phyloP scores from a whole-genome alignment of 2,329 filamentous ascomycete genomes.

The Alternaria rosae region DNA sequence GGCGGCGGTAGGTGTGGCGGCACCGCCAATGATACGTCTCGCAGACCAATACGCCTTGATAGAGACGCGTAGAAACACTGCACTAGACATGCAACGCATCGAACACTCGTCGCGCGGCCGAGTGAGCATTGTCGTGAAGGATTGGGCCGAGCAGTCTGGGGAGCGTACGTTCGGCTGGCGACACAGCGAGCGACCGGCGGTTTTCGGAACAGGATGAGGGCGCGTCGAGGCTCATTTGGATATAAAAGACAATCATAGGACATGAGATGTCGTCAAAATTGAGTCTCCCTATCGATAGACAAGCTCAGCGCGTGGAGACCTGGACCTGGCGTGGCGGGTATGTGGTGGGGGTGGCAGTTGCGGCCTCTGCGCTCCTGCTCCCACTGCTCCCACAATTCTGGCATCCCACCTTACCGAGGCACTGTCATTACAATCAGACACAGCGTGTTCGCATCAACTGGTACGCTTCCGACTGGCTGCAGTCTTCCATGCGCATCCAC shows the following conservation, averaged over 20 bases:
- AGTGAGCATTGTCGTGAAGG: slow-evolving; percentile 4
- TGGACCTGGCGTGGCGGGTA: slow-evolving; percentile 16
- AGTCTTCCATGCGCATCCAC: neutral
- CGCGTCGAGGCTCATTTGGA: neutral
- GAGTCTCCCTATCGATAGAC: slow-evolving; percentile 26
- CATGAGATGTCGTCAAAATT: slow-evolving; percentile 28
- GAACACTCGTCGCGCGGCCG: slow-evolving; percentile 3
- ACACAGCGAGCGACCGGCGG: slow-evolving; percentile 5
- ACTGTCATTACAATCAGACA: neutral
- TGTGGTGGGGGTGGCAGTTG: slow-evolving; percentile 16
- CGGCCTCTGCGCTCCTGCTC: neutral
- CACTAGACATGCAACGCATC: slow-evolving; percentile 12
- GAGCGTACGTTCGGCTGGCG: neutral
- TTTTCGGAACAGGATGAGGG: neutral
- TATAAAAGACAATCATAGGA: neutral
- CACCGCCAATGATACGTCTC: slow-evolving; percentile 13
- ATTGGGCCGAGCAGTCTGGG: slow-evolving; percentile 1
- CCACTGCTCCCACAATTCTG: slow-evolving; percentile 20
- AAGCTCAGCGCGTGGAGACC: slow-evolving; percentile 18
- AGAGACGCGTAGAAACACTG: slow-evolving; percentile 2
- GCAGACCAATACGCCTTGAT: neutral
- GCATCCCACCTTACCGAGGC: neutral
- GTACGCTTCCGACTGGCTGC: neutral
- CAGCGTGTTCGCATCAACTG: neutral
- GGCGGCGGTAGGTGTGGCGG: slow-evolving; percentile 3